Evolutionary conservation across 2,329 filamentous ascomycete species (phyloP).

Genomic region (Allantophomopsis cytisporea): DNA sequence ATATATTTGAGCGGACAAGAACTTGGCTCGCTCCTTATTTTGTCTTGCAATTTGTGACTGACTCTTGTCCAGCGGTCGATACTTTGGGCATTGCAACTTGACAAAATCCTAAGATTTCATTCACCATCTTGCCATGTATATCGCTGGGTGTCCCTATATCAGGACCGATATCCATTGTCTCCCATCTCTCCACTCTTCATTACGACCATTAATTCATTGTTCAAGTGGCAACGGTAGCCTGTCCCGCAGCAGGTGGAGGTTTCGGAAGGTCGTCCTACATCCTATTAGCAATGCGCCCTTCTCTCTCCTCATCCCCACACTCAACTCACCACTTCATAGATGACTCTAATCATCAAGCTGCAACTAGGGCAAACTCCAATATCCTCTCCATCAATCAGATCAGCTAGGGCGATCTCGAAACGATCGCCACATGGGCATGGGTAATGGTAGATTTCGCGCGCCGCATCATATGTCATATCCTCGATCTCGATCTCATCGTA

Average conservation of each 20-base stretch:
- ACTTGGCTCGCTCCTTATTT: too few species aligned
- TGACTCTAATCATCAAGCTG: slow-evolving; percentile 90
- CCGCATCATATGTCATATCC: slow-evolving; percentile 84
- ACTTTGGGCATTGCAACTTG: too few species aligned
- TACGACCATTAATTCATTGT: background rate
- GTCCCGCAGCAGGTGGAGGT: slow-evolving; percentile 14
- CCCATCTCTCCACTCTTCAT: too few species aligned
- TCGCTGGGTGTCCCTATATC: too few species aligned
- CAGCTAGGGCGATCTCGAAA: slow-evolving; percentile 79
- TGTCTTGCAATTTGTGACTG: too few species aligned
- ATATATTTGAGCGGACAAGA: too few species aligned
- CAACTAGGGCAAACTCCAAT: slow-evolving; percentile 97
- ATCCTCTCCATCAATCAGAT: slow-evolving; percentile 79
- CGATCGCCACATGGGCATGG: slow-evolving; percentile 95
- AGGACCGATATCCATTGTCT: too few species aligned
- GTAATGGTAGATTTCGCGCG: slow-evolving; percentile 82
- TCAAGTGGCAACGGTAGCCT: slow-evolving; percentile 25
- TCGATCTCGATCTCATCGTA: slow-evolving; percentile 99
- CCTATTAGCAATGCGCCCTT: background rate
- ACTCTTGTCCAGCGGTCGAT: too few species aligned
- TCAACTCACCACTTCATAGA: slow-evolving; percentile 65
- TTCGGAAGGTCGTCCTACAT: slow-evolving; percentile 35
- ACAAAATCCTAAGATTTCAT: too few species aligned
- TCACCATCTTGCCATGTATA: too few species aligned
- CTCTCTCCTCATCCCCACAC: background rate